A percentile compares a stretch with the other conserved stretches of the same genome.
These are phyloP conservation scores for Dryas drummondii DNA, from an alignment of 306 rosid genomes.

Conservation along the genomic window DNA sequence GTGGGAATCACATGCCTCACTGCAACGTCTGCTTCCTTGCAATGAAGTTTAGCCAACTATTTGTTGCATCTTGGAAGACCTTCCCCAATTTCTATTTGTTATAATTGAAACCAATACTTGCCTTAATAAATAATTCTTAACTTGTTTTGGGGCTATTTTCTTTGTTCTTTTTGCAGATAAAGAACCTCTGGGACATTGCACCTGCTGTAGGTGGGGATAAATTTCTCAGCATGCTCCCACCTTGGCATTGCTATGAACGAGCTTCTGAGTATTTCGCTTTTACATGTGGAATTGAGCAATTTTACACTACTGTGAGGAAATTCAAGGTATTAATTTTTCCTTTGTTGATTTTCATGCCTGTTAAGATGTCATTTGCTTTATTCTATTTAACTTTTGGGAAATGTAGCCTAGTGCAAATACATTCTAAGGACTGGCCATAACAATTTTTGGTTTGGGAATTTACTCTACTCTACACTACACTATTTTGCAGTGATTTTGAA, in stretches of 20 bases:
- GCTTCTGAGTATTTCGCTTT: conserved; percentile 83
- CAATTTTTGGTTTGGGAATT: neutral
- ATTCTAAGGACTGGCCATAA: neutral
- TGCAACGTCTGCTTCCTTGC: neutral
- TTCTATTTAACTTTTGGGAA: neutral
- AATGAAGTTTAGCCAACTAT: neutral
- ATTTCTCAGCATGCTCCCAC: conserved; percentile 86
- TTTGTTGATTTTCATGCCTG: conserved; percentile 15
- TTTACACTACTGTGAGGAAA: conserved; percentile 74
- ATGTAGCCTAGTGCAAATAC: neutral
- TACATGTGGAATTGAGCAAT: conserved; percentile 68
- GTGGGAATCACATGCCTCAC: neutral
- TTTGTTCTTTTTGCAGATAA: conserved; percentile 48
- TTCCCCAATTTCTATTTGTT: conserved; percentile 2
- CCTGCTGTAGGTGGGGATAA: conserved; percentile 76
- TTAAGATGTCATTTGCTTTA: conserved; percentile 1
- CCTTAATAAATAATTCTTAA: conserved; percentile 11
- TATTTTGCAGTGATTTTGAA: neutral
- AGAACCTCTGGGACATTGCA: conserved; percentile 61
- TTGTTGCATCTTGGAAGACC: neutral
- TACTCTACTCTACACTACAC: neutral
- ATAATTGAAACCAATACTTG: conserved; percentile 17
- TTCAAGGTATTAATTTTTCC: conserved; percentile 61
- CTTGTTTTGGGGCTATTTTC: conserved; percentile 10
- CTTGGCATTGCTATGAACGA: conserved; percentile 99